Conservation (phyloP, 2,329 filamentous ascomycete genomes). For the Diaporthe sp. region DNA sequence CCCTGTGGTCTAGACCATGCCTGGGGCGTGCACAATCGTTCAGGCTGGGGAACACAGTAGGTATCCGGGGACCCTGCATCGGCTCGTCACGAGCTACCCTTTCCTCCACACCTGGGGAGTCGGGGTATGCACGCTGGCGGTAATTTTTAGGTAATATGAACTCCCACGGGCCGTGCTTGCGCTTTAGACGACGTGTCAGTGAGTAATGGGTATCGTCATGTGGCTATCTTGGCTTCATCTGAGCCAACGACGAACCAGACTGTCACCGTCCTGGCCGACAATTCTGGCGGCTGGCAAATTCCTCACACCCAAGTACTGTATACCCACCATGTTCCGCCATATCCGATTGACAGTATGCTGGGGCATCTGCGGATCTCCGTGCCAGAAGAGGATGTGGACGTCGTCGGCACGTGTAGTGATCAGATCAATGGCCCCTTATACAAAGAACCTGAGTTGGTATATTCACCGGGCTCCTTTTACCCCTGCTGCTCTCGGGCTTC, state of each 20-base stretch:
- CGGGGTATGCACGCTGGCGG: conserved; percentile 19
- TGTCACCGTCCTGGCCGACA: not conserved
- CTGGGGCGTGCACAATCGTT: conserved; percentile 32
- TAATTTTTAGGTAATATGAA: conserved; percentile 30
- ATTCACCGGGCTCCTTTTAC: not conserved
- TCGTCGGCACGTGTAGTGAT: not conserved
- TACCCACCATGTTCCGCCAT: not conserved
- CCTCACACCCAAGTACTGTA: not conserved
- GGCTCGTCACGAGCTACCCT: conserved; percentile 30
- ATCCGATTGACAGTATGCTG: not conserved
- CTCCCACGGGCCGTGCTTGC: conserved; percentile 27
- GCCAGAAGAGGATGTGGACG: not conserved
- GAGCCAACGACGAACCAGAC: conserved; percentile 15
- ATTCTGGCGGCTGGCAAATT: conserved; percentile 25
- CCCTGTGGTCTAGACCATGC: conserved; percentile 28
- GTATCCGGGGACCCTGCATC: conserved; percentile 13
- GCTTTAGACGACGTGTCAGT: conserved; percentile 30
- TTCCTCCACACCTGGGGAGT: conserved; percentile 31
- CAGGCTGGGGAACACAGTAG: not conserved
- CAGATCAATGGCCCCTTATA: not conserved
- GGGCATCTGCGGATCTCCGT: not conserved
- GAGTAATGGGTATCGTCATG: conserved; percentile 33
- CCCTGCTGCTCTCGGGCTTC: not conserved
- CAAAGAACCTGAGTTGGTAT: not conserved
- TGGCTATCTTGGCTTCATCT: conserved; percentile 29